Evolutionary conservation across 441 rosid genomes (phyloP).

Genomic region (Pelargonium citronellum): DNA sequence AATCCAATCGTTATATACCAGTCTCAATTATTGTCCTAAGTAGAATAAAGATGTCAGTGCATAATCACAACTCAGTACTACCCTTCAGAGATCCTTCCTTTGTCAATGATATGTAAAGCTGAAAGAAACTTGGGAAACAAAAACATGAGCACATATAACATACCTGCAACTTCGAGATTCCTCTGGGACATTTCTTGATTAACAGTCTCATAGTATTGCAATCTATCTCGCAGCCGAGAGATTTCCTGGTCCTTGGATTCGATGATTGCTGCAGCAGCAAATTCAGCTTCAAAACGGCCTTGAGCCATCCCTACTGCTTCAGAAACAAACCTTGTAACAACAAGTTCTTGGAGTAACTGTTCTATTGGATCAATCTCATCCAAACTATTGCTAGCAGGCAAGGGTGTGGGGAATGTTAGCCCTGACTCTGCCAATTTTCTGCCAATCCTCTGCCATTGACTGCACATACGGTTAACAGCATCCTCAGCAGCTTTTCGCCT

Average conservation of each 20-base stretch:
- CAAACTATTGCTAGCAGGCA: background rate
- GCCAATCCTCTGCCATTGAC: constrained; percentile 23
- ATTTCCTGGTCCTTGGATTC: constrained; percentile 23
- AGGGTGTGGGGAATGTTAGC: constrained; percentile 14
- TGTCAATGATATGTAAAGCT: too few species aligned
- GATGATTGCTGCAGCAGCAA: constrained; percentile 13
- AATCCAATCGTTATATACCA: background rate
- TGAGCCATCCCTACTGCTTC: background rate
- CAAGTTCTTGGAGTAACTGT: constrained; percentile 14
- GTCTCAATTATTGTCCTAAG: background rate
- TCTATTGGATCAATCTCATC: background rate
- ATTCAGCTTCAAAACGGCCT: constrained; percentile 21
- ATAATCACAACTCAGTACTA: too few species aligned
- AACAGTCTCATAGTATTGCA: constrained; percentile 20
- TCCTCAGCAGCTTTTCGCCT: constrained; percentile 22
- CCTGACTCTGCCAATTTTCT: constrained; percentile 7
- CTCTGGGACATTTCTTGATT: constrained; percentile 26
- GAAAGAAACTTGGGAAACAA: background rate
- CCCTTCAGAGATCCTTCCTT: background rate
- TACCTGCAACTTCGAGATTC: constrained; percentile 16
- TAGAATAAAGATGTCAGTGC: background rate
- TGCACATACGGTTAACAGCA: constrained; percentile 14
- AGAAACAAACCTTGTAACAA: constrained; percentile 16
- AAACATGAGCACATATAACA: background rate
- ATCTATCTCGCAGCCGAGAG: constrained; percentile 15